Conservation (phyloP, 805 yeast species). For the Cephaloascus fragrans region DNA sequence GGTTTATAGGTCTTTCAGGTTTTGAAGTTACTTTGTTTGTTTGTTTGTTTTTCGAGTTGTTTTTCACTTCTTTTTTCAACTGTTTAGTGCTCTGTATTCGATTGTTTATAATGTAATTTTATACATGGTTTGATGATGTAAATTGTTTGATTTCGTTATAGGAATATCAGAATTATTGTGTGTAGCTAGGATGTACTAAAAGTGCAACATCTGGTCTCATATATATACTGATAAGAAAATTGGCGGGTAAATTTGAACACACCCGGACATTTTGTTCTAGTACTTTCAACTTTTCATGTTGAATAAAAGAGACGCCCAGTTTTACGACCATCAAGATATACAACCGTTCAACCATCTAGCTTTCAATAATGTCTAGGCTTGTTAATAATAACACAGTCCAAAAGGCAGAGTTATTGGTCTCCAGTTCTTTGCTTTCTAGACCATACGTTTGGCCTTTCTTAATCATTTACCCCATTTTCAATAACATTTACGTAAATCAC, state of each 20-base stretch:
- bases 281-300: too few relatives aligned
- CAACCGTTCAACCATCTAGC: too few relatives aligned
- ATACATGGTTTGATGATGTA: background rate
- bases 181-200: too few relatives aligned
- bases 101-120: background rate
- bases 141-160: background rate
- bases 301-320: too few relatives aligned
- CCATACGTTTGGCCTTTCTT: conserved; percentile 83
- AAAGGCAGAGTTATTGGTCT: conserved; percentile 66
- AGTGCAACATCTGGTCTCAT: too few relatives aligned
- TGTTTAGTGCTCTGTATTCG: background rate
- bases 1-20: background rate
- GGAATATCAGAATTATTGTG: too few relatives aligned
- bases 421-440: conserved; percentile 47
- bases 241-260: too few relatives aligned
- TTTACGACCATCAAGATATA: too few relatives aligned
- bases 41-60: background rate
- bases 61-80: background rate
- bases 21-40: background rate
- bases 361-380: conserved; percentile 22
- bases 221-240: too few relatives aligned
- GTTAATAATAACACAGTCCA: conserved; percentile 68
- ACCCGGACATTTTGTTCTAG: too few relatives aligned
- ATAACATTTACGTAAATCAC: conserved; percentile 49
- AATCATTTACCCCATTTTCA: conserved; percentile 65